Evolutionary conservation across 164 flowering plant species (phyloP), one percentile per base, ranked within the genome.

Genomic region (Macadamia integrifolia): DNA sequence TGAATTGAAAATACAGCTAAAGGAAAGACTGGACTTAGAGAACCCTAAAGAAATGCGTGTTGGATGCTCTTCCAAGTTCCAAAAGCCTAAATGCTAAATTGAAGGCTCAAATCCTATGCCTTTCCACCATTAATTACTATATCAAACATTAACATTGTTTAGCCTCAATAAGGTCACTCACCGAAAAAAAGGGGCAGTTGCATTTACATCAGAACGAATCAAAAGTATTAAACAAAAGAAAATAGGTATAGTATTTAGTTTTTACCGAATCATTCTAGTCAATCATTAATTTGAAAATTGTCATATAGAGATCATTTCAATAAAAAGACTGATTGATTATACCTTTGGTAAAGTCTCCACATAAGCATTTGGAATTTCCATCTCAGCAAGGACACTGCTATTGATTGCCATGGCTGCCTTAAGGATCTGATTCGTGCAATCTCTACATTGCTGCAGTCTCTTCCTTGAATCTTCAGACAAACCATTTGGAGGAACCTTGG

Each of bases 391-490:
- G 12, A 84, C 92, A 62, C 68, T 72, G 59, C 81, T 80, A 65
- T 89, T 91, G 48, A 91, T 89, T 6, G 93, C 85, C 79, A 83
- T 75, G 18, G 93, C 86, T 1, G 97, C 97, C 69, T 89, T 89
- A 15, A 85, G 80, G 15, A 91, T 89, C 76, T 91, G 97, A 69
- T 80, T 83, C 9, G 86, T 76, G 69, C 89, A 86, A 23, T 89
- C 91, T 78, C 83, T 80, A 65, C 86, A 79, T 32, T 89, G 86
- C 70, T 82, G 88, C 83, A 91, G 66, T 59, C 69, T 78, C 82
- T 80, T 89, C 74, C 91, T 85, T 7, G 72, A 72, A 35, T 78
- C 78, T 3, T 78, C 85, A 9, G 88, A 86, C 75, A 91, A 71
- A 28, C 97, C 95, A 56, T 70, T 80, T 0, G 79, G 60, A 0